Percentiles rank a stretch among this genome's conserved stretches.
phyloP scores from a whole-genome alignment of 371 early-diverging fungal genomes.

The Mortierella sp. region DNA sequence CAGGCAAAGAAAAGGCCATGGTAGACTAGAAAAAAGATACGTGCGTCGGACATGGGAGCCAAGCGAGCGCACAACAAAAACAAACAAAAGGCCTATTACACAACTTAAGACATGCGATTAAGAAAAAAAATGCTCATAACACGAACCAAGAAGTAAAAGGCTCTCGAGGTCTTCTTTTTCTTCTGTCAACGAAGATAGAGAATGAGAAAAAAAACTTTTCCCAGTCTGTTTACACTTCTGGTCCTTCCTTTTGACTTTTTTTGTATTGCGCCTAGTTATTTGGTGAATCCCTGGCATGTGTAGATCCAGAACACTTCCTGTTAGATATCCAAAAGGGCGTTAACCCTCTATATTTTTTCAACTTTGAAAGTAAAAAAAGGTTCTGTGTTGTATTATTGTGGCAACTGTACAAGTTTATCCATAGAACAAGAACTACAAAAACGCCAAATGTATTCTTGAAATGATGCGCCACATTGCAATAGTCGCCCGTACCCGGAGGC shows the following conservation, averaged over 20 bases:
- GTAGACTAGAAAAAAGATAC: neutral
- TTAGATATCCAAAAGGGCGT: neutral
- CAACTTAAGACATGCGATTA: neutral
- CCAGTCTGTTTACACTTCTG: neutral
- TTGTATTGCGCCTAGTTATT: no score
- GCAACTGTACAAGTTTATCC: neutral
- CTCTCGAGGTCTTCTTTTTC: neutral
- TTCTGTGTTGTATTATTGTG: neutral
- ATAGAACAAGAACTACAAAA: neutral
- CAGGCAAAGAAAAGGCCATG: neutral
- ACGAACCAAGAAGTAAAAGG: neutral
- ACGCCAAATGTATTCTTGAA: neutral
- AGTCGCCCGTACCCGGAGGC: neutral
- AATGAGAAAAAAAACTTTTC: neutral
- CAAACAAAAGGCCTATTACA: neutral
- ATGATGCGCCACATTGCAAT: neutral
- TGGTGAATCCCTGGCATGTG: neutral
- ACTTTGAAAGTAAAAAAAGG: neutral
- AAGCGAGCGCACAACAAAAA: neutral
- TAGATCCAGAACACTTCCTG: neutral
- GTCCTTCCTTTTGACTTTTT: neutral
- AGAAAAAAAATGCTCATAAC: neutral
- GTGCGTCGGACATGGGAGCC: neutral
- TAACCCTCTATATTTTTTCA: neutral
- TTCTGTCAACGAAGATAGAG: neutral